Percentiles rank a stretch among this genome's conserved stretches.
Evolutionary conservation across 345 rosid genomes (phyloP).

Genomic region (Carallia pectinifolia): DNA sequence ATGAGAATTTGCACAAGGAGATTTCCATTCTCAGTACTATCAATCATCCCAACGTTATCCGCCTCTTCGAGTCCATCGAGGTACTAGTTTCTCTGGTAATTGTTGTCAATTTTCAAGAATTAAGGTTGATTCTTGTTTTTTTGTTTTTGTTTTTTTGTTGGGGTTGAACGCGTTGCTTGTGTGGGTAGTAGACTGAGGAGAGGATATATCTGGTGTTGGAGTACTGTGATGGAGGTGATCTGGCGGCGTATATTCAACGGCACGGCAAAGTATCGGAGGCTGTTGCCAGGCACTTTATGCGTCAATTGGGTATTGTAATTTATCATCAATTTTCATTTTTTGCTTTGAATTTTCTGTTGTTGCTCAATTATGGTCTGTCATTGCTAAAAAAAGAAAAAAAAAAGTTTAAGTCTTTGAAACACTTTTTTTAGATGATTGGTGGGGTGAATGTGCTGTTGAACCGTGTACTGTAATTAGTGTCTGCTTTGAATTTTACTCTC

Average conservation of each 20-base stretch:
- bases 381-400: no score
- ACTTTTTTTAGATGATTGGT: not conserved
- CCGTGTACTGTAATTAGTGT: not conserved
- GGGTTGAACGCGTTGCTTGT: not conserved
- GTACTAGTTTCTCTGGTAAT: not conserved
- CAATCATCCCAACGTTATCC: constrained; percentile 52
- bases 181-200: constrained; percentile 54
- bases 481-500: not conserved
- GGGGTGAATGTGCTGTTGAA: not conserved
- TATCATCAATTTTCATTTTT: not conserved
- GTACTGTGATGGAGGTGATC: constrained; percentile 86
- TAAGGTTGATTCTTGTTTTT: not conserved
- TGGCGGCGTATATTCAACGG: constrained; percentile 57
- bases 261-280: constrained; percentile 64
- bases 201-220: constrained; percentile 71
- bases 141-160: not conserved
- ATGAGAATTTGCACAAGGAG: constrained; percentile 66
- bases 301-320: constrained; percentile 56
- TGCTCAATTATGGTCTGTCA: not conserved
- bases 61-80: no score
- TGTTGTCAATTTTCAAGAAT: not conserved
- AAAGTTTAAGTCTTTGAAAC: no score
- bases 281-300: constrained; percentile 77
- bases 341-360: not conserved
- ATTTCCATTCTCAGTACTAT: constrained; percentile 75